Conservation (phyloP, 805 yeast species). For the Millerozyma acaciae region DNA sequence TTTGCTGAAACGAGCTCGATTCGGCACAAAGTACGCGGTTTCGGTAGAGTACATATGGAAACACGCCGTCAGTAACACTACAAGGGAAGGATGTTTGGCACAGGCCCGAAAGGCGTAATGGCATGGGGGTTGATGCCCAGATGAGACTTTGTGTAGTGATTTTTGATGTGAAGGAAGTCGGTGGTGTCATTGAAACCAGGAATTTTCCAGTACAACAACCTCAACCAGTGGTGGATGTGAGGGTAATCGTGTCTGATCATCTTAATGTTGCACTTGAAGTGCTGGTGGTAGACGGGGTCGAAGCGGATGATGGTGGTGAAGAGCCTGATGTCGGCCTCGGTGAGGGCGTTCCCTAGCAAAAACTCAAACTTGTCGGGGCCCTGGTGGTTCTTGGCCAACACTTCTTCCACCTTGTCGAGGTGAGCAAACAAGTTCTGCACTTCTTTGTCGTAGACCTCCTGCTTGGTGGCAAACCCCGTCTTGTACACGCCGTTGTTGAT, state of each 20-base stretch:
- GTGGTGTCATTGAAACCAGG: conserved; percentile 77
- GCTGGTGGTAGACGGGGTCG: conserved; percentile 92
- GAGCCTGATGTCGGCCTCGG: conserved; percentile 88
- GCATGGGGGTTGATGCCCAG: conserved; percentile 72
- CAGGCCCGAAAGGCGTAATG: conserved; percentile 86
- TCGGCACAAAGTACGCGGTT: too few species aligned
- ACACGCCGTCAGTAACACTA: not conserved
- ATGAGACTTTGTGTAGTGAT: conserved; percentile 88
- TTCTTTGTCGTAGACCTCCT: conserved; percentile 73
- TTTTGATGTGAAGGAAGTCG: conserved; percentile 84
- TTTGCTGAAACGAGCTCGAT: too few species aligned
- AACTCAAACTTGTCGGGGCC: conserved; percentile 23
- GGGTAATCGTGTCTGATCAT: conserved; percentile 82
- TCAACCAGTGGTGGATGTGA: conserved; percentile 70
- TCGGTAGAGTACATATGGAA: too few species aligned
- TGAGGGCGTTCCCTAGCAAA: conserved; percentile 61
- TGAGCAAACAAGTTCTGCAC: conserved; percentile 59
- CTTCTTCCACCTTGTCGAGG: conserved; percentile 65
- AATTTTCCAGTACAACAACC: conserved; percentile 75
- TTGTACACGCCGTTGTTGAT: conserved; percentile 94
- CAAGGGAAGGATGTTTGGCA: conserved; percentile 58
- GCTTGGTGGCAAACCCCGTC: conserved; percentile 82
- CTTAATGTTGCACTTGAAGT: conserved; percentile 86
- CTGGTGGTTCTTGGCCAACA: conserved; percentile 46
- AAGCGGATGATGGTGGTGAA: conserved; percentile 86